Base-by-base conservation (phyloP, 2,329 filamentous ascomycete species). In the Fusarium kyushuense region DNA sequence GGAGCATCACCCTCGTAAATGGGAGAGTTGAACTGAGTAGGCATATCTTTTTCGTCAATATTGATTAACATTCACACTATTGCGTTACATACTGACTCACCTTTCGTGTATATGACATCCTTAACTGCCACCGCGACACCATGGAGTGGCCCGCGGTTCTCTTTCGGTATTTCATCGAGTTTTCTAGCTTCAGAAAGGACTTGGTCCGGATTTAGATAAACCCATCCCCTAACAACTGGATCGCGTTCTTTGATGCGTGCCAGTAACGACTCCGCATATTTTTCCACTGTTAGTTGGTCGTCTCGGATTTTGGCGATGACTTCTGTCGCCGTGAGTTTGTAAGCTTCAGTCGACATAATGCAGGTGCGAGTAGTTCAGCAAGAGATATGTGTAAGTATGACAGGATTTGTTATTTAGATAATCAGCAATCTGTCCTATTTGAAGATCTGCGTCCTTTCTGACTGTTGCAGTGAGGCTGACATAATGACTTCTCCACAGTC, bases 11-110 rank as follows among this genome's bases (percentile, higher is more conserved):
- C 75, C 29, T 78, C 69, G 68, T 87, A 89, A 4, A 89, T 82
- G 1, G 82, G 76, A 1, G 86, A 89, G 63, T 84, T 83, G 70
- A 82, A 80, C 32, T 83, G 78, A 0, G 86, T 88, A 2, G 86
- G 86, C 84, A 88, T 86, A 52, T 85, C 84, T 80, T 4, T 14
- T 0, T 5, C 4, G 0, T 8, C 3, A 7, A 12, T n/a, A 10
- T 16, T 5, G 4, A 11, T 6, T 0, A 2, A 4, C 3, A 7
- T n/a, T 7, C 3, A 16, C 1, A 4, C 10, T 33, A 0, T 17
- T 3, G 21, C 0, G 7, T 13, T 2, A 2, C 1, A n/a, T 16
- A 5, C 3, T 2, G 7, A 23, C 58, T 43, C 12, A 36, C 62
- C 63, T 32, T 67, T 67, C 0, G 64, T 67, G 3, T 67, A 58